Base-by-base conservation (phyloP, 2,329 filamentous ascomycete genomes). In the Fusarium ramigenum region DNA sequence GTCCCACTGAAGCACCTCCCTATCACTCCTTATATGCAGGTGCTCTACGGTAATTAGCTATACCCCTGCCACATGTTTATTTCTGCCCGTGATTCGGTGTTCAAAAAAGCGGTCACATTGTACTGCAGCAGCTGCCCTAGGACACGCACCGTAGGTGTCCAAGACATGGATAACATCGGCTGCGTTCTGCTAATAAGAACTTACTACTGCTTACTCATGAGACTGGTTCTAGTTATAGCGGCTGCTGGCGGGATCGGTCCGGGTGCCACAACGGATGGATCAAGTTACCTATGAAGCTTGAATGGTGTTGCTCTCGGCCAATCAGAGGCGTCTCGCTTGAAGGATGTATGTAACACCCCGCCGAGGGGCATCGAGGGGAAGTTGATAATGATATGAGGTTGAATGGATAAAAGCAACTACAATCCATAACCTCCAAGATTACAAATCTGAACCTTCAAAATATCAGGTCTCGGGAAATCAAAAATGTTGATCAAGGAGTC, bases 401-500 rank as follows among this genome's bases (percentile, higher is more conserved):
- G 32, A 42, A 63, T 58, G 61, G 42, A 44, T 44, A 44, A 57
- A 57, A 50, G 47, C 54, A 64, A 40, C 46, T 23, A 32, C 53
- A 52, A 28, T 36, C 39, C 46, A 30, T 32, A 52, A 21, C 12
- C 37, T 37, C 59, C 30, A 21, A 36, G 44, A 9, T 39, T 36
- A 4, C 15, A 6, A 23, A 14, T 53, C 37, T n/a, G 39, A 43
- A 11, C 23, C 49, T 11, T 18, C 9, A 40, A 36, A 21, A 43
- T 7, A 4, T 32, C 18, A 7, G 39, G 15, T 37, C 37, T 32
- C 16, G 23, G 18, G 8, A 23, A 37, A 36, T 42, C 73, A 78
- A 42, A 66, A 66, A 90, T 90, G 88, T 80, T 89, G 76, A 85
- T 90, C 79, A 84, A 86, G 43, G 88, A 90, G 77, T 85, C 81